Percentiles rank a stretch among this genome's conserved stretches.
These are phyloP conservation scores for Gillenia trifoliata DNA, from an alignment of 306 rosid genomes.

Conservation along the genomic window DNA sequence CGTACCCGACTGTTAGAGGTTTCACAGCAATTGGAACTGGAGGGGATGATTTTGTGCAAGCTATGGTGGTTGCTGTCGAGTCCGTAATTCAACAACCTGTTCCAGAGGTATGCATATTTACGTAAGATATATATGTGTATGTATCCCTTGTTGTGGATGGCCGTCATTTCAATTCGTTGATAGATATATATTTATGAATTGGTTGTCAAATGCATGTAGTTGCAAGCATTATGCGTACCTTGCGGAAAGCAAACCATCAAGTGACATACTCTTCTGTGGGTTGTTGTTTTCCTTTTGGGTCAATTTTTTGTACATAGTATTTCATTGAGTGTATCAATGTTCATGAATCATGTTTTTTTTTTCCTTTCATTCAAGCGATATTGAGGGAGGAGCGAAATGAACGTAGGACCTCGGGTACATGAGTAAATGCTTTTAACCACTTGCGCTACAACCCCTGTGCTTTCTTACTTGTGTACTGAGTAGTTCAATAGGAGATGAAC, in stretches of 20 bases:
- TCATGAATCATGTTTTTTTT: too few species aligned
- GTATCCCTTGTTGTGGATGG: not conserved
- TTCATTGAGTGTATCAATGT: not conserved
- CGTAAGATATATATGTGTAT: not conserved
- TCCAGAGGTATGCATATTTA: constrained; percentile 50
- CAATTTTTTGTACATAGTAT: not conserved
- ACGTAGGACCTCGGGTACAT: not conserved
- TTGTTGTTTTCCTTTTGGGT: not conserved
- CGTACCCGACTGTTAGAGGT: constrained; percentile 86
- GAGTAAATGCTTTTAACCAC: too few species aligned
- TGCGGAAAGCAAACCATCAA: not conserved
- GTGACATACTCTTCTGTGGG: not conserved
- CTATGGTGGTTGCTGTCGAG: constrained; percentile 90
- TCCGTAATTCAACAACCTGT: constrained; percentile 78
- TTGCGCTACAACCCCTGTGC: too few species aligned
- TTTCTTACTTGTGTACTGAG: not conserved
- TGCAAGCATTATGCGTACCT: not conserved
- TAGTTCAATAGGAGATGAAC: not conserved
- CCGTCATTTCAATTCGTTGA: not conserved
- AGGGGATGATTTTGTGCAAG: constrained; percentile 85
- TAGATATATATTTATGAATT: not conserved
- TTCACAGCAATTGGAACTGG: constrained; percentile 97
- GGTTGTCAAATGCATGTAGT: not conserved
- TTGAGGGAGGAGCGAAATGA: too few species aligned
- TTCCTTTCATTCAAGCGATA: too few species aligned